These are phyloP conservation scores for Ormosia emarginata DNA, from an alignment of 306 rosid genomes.

Conservation along the genomic window DNA sequence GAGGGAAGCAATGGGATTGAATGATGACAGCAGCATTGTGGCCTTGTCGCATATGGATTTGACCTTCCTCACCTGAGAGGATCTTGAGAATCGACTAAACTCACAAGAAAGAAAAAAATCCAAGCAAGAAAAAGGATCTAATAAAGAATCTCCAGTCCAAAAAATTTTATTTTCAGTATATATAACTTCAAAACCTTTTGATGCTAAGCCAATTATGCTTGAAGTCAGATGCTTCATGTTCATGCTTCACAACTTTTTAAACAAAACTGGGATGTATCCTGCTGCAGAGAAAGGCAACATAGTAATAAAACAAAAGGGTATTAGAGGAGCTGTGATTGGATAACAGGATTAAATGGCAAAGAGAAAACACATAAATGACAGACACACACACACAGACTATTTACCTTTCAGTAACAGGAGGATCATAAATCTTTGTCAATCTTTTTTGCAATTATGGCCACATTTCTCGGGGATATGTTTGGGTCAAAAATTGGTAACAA, in stretches of 20 bases:
- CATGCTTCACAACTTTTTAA: not conserved
- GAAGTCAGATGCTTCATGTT: not conserved
- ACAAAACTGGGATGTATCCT: not conserved
- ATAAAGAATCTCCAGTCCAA: not conserved
- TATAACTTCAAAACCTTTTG: not conserved
- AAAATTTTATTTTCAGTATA: not conserved
- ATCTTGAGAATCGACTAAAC: not conserved
- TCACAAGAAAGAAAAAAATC: not conserved
- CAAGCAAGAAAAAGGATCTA: not conserved
- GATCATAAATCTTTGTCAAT: slow-evolving; percentile 30
- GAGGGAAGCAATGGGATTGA: not conserved
- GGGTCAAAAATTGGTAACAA: slow-evolving; percentile 80
- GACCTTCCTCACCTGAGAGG: not conserved
- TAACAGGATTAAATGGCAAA: not conserved
- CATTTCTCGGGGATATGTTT: slow-evolving; percentile 78
- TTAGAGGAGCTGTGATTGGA: not conserved
- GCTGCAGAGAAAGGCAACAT: slow-evolving; percentile 11
- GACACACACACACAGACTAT: not conserved
- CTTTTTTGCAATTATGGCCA: slow-evolving; percentile 81
- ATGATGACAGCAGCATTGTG: not conserved
- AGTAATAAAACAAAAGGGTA: not conserved
- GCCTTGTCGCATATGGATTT: not conserved
- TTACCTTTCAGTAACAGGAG: slow-evolving; percentile 29
- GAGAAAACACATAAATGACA: not conserved
- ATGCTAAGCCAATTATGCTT: not conserved